A percentile compares a stretch with the other conserved stretches of the same genome.
These are phyloP conservation scores for Coemansia sp. DNA, from an alignment of 192 early-diverging fungal genomes.

Conservation along the genomic window DNA sequence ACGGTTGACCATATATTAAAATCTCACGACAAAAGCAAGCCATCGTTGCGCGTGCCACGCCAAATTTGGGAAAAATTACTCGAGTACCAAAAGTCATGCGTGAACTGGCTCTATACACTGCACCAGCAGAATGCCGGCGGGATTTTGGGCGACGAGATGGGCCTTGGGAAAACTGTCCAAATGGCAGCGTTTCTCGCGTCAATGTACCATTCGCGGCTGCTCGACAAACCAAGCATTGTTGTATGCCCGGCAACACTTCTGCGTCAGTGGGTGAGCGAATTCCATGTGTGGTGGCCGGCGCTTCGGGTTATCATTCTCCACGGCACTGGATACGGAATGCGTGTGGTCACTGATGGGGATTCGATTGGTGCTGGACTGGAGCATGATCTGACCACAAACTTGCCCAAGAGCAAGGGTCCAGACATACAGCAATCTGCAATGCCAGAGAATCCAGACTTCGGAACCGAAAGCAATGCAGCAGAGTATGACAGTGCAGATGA, in stretches of 20 bases:
- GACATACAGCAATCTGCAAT: conserved; percentile 17
- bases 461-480: not conserved
- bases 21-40: conserved; percentile 23
- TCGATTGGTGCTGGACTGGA: not conserved
- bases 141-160: conserved; percentile 95
- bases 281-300: conserved; percentile 82
- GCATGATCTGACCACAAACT: conserved; percentile 2
- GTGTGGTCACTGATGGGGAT: not conserved
- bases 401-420: not conserved
- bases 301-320: conserved; percentile 90
- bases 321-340: conserved; percentile 77
- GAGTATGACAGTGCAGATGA: conserved; percentile 44
- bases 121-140: conserved; percentile 86
- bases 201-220: conserved; percentile 68
- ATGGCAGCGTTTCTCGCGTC: conserved; percentile 80
- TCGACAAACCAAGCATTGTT: conserved; percentile 59
- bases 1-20: conserved; percentile 24
- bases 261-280: conserved; percentile 81
- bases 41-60: conserved; percentile 66
- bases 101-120: conserved; percentile 87
- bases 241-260: conserved; percentile 80
- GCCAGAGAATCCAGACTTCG: conserved; percentile 13
- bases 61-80: conserved; percentile 80
- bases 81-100: conserved; percentile 86
- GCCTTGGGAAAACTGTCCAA: conserved; percentile 93